These are phyloP conservation scores for Calonectria henricotiae DNA, from an alignment of 2,329 filamentous ascomycete genomes.

Conservation along the genomic window DNA sequence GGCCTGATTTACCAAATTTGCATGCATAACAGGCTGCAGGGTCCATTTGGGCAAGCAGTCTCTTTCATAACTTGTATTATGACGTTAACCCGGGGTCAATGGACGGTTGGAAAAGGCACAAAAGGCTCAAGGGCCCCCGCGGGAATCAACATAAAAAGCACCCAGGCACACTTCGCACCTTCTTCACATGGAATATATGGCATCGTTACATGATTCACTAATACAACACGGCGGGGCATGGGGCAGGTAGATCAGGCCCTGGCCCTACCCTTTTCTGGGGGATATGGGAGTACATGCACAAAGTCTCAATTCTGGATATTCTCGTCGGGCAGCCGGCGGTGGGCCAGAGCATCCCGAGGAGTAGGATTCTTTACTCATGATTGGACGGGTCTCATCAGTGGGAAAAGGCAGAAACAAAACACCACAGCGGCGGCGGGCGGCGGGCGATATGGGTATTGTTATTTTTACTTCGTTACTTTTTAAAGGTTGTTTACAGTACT, in stretches of 20 bases:
- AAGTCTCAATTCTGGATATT: conserved; percentile 39
- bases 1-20: conserved; percentile 43
- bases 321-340: conserved; percentile 31
- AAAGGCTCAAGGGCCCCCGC: conserved; percentile 27
- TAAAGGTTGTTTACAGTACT: conserved; percentile 35
- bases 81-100: conserved; percentile 38
- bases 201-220: conserved; percentile 43
- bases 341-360: conserved; percentile 26
- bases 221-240: conserved; percentile 38
- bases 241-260: conserved; percentile 19
- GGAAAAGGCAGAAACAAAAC: conserved; percentile 31
- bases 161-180: conserved; percentile 38
- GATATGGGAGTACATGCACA: conserved; percentile 35
- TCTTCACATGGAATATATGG: conserved; percentile 46
- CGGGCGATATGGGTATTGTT: conserved; percentile 39
- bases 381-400: conserved; percentile 25
- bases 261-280: conserved; percentile 29
- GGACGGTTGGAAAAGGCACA: conserved; percentile 25
- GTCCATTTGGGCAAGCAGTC: conserved; percentile 20
- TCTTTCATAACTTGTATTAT: conserved; percentile 43
- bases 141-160: conserved; percentile 34
- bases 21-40: neutral
- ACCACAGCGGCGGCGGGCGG: conserved; percentile 21
- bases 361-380: conserved; percentile 26
- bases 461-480: conserved; percentile 32